Conservation (phyloP, 2,329 filamentous ascomycete genomes). For the Scedosporium apiospermum region DNA sequence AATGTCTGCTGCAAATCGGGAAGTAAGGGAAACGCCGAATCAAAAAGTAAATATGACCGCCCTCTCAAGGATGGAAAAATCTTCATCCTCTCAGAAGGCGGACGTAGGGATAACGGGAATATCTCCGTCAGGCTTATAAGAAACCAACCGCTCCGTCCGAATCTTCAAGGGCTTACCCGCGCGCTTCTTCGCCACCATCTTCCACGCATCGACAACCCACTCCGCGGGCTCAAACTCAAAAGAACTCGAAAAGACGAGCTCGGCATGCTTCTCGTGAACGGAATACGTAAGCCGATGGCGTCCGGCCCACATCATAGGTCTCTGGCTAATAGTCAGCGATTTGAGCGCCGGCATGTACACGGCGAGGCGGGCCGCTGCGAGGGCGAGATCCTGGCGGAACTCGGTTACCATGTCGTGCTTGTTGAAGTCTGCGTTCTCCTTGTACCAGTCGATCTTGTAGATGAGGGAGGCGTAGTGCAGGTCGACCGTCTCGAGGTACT, state of each 20-base stretch:
- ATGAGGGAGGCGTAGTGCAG: slow-evolving; percentile 13
- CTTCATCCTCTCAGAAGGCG: slow-evolving; percentile 9
- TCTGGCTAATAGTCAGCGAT: slow-evolving; percentile 12
- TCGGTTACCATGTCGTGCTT: slow-evolving; percentile 10
- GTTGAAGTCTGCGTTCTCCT: slow-evolving; percentile 12
- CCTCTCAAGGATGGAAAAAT: too few species aligned
- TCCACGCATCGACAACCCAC: slow-evolving; percentile 14
- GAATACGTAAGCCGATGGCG: slow-evolving; percentile 13
- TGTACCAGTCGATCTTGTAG: slow-evolving; percentile 13
- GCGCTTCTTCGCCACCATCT: slow-evolving; percentile 11
- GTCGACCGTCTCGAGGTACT: slow-evolving; percentile 10
- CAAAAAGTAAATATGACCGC: too few species aligned
- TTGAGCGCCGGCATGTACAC: slow-evolving; percentile 14
- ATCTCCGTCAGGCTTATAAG: background rate
- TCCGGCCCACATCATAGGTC: slow-evolving; percentile 16
- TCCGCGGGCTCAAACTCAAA: slow-evolving; percentile 14
- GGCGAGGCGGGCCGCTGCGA: slow-evolving; percentile 13
- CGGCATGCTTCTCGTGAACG: slow-evolving; percentile 4
- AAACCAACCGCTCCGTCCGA: background rate
- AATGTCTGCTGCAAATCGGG: too few species aligned
- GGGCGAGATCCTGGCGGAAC: slow-evolving; percentile 14
- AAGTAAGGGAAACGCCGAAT: too few species aligned
- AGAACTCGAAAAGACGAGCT: slow-evolving; percentile 12
- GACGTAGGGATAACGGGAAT: background rate
- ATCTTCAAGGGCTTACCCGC: slow-evolving; percentile 2